These are phyloP conservation scores for Coemansia sp. DNA, from an alignment of 192 early-diverging fungal species.

Conservation along the genomic window DNA sequence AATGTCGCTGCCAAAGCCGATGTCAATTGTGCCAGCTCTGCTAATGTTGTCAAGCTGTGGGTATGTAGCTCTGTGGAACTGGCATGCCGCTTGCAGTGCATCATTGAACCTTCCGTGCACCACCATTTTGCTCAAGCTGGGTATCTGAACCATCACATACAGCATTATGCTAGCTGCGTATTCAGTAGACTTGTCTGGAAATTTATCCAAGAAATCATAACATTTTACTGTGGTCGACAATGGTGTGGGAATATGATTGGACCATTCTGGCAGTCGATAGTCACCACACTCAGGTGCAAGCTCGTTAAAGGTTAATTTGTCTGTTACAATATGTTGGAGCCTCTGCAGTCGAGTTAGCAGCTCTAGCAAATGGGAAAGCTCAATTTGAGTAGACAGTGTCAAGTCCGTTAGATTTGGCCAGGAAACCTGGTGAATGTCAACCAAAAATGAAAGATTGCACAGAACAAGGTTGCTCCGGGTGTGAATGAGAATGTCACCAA, in stretches of 20 bases:
- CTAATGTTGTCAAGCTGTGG: neutral
- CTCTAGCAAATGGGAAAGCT: neutral
- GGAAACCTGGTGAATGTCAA: neutral
- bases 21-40: neutral
- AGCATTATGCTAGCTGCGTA: neutral
- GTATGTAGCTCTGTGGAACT: neutral
- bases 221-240: neutral
- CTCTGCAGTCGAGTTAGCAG: neutral
- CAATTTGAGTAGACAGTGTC: neutral
- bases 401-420: neutral
- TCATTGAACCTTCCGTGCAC: neutral
- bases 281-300: neutral
- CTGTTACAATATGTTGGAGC: neutral
- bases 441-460: neutral
- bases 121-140: neutral
- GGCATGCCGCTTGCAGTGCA: neutral
- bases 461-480: neutral
- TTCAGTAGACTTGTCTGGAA: neutral
- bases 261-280: neutral
- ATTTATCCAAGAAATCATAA: neutral
- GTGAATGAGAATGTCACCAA: neutral
- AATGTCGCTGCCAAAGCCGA: neutral
- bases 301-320: neutral
- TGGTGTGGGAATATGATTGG: neutral
- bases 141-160: neutral